Evolutionary conservation across 148 eudicot genomes (phyloP), one percentile per base, ranked within the genome.

Genomic region (Arctostaphylos glauca): DNA sequence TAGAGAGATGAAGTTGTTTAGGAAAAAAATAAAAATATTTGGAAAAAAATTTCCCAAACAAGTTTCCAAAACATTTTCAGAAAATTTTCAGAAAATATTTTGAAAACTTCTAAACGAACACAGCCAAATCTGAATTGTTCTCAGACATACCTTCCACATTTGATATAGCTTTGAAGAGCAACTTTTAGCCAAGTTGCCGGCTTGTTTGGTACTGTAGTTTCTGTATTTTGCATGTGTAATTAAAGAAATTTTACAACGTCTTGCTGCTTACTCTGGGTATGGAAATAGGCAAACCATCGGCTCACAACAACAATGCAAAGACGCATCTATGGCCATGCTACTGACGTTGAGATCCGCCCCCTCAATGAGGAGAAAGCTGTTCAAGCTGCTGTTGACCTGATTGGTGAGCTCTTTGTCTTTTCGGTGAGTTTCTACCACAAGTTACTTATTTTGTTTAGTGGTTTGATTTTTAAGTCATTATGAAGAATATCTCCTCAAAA

Each of bases 301-400:
- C 82, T 94, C 48, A 92, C 97, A 16, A 96, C 98, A 82, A 94
- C 90, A 19, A 54, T 92, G 81, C 99, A 96, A 91, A 84, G 99
- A 78, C 94, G 95, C 77, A 93, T 94, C 71, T 96, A 96, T 84
- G 94, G 94, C 75, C 99, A 90, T 85, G 98, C 97, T 74, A 94
- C 98, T 31, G 92, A 96, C 84, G 98, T 94, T 80, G 97, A 86
- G 85, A 96, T 96, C 82, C 93, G 97, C 58, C 99, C 99, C 75
- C 80, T 96, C 80, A 91, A 96, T 82, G 98, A 96, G 88, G 98
- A 92, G 86, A 96, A 87, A 87, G 98, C 98, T 84, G 92, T 96
- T 86, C 98, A 94, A 88, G 95, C 91, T 53, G 98, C 99, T 44
- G 93, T 89, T 9, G 98, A 94, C 80, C 95, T 96, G 76, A 55